Percentiles rank a stretch among this genome's conserved stretches.
These are phyloP conservation scores for Claviceps pazoutovae DNA, from an alignment of 2,329 filamentous ascomycete species.

Conservation along the genomic window DNA sequence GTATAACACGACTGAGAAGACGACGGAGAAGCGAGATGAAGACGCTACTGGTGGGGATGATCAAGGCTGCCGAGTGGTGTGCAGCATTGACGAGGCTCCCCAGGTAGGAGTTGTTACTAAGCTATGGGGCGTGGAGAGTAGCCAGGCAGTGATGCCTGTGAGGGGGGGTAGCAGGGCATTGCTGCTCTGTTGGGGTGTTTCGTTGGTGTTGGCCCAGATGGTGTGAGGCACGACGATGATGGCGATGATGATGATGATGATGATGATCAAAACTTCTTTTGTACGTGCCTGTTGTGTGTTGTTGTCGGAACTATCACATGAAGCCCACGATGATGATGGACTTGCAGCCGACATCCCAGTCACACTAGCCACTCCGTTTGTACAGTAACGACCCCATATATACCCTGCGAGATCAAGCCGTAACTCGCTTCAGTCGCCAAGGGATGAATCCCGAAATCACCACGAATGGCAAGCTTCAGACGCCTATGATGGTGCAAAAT, in stretches of 20 bases:
- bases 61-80: slow-evolving; percentile 15
- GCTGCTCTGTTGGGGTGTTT: background rate
- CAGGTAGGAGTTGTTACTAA: slow-evolving; percentile 12
- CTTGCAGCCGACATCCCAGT: background rate
- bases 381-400: no score
- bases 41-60: background rate
- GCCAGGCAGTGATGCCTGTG: background rate
- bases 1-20: slow-evolving; percentile 28
- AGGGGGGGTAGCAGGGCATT: background rate
- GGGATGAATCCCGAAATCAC: no score
- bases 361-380: background rate
- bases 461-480: no score
- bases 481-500: no score
- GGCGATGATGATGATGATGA: background rate
- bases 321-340: no score
- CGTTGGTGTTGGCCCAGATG: background rate
- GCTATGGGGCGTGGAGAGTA: slow-evolving; percentile 12
- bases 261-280: background rate
- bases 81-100: slow-evolving; percentile 20
- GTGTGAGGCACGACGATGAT: background rate
- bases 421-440: no score
- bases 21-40: background rate
- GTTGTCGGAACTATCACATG: no score
- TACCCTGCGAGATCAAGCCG: no score
- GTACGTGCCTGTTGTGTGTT: no score